Evolutionary conservation across 805 yeast genomes (phyloP).

Genomic region (Metahyphopichia silvanorum): DNA sequence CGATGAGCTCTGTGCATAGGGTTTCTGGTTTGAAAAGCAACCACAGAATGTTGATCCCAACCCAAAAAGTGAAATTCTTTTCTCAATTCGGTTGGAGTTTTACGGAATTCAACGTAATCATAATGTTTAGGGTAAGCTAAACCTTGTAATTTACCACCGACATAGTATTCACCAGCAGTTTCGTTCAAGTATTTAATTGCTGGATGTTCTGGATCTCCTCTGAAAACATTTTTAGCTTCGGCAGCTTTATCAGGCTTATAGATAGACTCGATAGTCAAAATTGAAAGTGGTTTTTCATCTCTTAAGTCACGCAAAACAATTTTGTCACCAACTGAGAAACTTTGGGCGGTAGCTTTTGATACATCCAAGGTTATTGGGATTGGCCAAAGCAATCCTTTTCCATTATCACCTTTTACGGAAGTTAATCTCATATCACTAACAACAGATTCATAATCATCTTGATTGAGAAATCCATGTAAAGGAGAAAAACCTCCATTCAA

Average conservation of each 20-base stretch:
- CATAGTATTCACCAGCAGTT: slow-evolving; percentile 75
- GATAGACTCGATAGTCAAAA: slow-evolving; percentile 73
- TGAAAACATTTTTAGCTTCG: slow-evolving; percentile 85
- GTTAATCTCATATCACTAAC: slow-evolving; percentile 68
- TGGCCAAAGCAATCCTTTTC: slow-evolving; percentile 77
- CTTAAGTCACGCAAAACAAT: slow-evolving; percentile 77
- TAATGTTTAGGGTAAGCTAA: slow-evolving; percentile 81
- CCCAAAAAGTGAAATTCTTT: slow-evolving; percentile 74
- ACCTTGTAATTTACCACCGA: slow-evolving; percentile 88
- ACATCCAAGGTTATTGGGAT: slow-evolving; percentile 92
- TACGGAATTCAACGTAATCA: slow-evolving; percentile 83
- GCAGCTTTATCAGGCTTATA: slow-evolving; percentile 74
- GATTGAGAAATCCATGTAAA: slow-evolving; percentile 59
- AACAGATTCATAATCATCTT: slow-evolving; percentile 67
- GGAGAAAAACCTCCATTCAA: slow-evolving; percentile 95
- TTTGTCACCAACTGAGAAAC: slow-evolving; percentile 53
- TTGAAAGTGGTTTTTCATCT: slow-evolving; percentile 75
- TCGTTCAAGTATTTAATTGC: slow-evolving; percentile 74
- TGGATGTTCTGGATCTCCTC: slow-evolving; percentile 98
- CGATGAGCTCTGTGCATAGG: slow-evolving; percentile 99
- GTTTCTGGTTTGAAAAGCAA: slow-evolving; percentile 96
- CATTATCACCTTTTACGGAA: slow-evolving; percentile 32
- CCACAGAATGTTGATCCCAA: slow-evolving; percentile 74
- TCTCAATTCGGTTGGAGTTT: slow-evolving; percentile 88
- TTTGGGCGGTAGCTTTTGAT: slow-evolving; percentile 40